phyloP scores from a whole-genome alignment of 768 basidiomycete species.

The Xerocomellus intermedius region DNA sequence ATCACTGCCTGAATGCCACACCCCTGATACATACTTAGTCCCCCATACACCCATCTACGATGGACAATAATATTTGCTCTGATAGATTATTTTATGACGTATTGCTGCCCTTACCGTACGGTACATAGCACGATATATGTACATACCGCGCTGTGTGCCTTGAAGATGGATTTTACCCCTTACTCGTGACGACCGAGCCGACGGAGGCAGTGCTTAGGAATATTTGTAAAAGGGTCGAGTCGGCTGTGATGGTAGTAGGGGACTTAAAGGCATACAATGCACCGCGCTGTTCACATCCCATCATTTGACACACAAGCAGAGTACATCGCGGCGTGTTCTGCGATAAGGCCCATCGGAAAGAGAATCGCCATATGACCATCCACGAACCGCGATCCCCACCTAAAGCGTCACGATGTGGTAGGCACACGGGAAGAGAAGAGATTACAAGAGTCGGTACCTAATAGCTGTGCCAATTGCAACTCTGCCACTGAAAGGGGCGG shows the following conservation, averaged over 20 bases:
- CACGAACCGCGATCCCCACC: neutral
- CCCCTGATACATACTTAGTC: neutral
- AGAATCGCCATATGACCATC: neutral
- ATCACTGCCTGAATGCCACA: slow-evolving; percentile 16
- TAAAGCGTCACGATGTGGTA: neutral
- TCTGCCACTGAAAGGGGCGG: neutral
- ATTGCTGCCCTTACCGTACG: neutral
- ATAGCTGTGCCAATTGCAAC: neutral
- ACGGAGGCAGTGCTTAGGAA: too few relatives aligned
- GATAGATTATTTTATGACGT: slow-evolving; percentile 1
- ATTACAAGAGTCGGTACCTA: neutral
- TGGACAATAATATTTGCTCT: neutral
- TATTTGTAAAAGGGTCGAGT: too few relatives aligned
- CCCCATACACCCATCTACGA: slow-evolving; percentile 1
- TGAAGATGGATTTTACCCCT: neutral
- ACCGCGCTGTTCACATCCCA: neutral
- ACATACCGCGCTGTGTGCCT: neutral
- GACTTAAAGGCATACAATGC: neutral
- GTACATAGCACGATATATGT: neutral
- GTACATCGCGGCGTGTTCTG: neutral
- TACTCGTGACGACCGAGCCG: neutral
- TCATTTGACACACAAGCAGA: neutral
- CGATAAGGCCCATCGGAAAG: neutral
- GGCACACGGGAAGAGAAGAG: too few relatives aligned
- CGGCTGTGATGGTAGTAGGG: neutral